phyloP scores from a whole-genome alignment of 1,139 yeast genomes.

The Blastobotrys malaysiensis region DNA sequence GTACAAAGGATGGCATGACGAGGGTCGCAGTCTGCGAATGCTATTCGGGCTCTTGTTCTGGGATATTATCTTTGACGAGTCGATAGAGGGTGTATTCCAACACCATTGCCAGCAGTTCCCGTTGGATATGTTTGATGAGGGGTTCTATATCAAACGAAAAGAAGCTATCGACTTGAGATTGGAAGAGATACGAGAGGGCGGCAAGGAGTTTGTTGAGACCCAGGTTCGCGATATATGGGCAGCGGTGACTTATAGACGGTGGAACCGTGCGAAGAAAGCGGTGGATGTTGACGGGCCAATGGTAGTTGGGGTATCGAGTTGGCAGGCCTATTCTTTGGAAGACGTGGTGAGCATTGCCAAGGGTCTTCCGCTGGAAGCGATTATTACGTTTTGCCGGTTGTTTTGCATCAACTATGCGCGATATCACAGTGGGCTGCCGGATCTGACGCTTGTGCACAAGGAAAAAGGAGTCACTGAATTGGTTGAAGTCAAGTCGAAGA shows the following conservation, averaged over 20 bases:
- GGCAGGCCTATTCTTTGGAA: slow-evolving; percentile 14
- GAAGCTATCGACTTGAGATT: slow-evolving; percentile 21
- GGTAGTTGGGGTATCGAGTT: slow-evolving; percentile 9
- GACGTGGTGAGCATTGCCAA: slow-evolving; percentile 26
- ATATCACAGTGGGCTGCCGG: slow-evolving; percentile 35
- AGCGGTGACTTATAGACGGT: slow-evolving; percentile 8
- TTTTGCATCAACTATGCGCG: slow-evolving; percentile 29
- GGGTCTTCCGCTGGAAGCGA: slow-evolving; percentile 26
- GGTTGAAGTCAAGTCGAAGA: slow-evolving; percentile 37
- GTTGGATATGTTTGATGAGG: slow-evolving; percentile 24
- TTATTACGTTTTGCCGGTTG: slow-evolving; percentile 25
- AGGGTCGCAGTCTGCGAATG: slow-evolving; percentile 31
- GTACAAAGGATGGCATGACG: slow-evolving; percentile 36
- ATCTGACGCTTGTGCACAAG: slow-evolving; percentile 33
- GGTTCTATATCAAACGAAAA: slow-evolving; percentile 21
- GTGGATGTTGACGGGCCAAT: slow-evolving; percentile 8
- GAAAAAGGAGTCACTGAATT: slow-evolving; percentile 21
- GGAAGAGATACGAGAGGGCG: background rate
- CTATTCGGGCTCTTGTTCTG: slow-evolving; percentile 30
- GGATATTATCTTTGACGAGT: slow-evolving; percentile 28
- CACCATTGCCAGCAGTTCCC: slow-evolving; percentile 35
- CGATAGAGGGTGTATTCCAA: slow-evolving; percentile 26
- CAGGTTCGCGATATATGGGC: slow-evolving; percentile 7
- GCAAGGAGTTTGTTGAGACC: slow-evolving; percentile 7
- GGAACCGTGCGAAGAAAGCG: slow-evolving; percentile 3